Percentiles rank a stretch among this genome's conserved stretches.
These are phyloP conservation scores for Gossypium stocksii DNA, from an alignment of 345 rosid genomes.

Conservation along the genomic window DNA sequence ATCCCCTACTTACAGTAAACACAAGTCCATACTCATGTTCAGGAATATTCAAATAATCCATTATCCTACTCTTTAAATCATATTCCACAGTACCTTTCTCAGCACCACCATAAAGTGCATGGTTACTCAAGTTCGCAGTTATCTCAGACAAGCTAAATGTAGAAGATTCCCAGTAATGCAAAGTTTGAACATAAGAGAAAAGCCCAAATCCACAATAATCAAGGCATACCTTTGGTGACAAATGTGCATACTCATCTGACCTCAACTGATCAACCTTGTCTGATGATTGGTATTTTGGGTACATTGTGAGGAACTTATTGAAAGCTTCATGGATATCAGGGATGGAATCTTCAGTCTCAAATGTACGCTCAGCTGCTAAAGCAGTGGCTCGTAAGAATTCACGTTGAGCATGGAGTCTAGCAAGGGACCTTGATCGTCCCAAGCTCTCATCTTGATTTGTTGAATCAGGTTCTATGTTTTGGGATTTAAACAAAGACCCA, in stretches of 20 bases:
- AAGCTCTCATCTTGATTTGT: conserved; percentile 57
- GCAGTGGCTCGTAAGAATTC: conserved; percentile 91
- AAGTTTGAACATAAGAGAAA: conserved; percentile 83
- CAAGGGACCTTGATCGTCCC: conserved; percentile 91
- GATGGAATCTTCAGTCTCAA: conserved; percentile 64
- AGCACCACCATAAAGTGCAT: conserved; percentile 91
- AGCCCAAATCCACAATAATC: conserved; percentile 96
- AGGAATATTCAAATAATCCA: conserved; percentile 96
- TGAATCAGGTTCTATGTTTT: conserved; percentile 62
- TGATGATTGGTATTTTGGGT: conserved; percentile 75
- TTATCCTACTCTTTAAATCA: conserved; percentile 81
- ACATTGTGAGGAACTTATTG: conserved; percentile 71
- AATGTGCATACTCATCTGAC: conserved; percentile 67
- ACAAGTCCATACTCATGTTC: conserved; percentile 97
- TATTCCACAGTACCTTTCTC: conserved; percentile 83
- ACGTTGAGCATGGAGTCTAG: conserved; percentile 88
- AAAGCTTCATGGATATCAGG: conserved; percentile 62
- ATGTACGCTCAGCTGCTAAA: conserved; percentile 66
- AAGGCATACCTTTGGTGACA: conserved; percentile 92
- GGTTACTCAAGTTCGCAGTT: conserved; percentile 88
- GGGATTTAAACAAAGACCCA: conserved; percentile 85
- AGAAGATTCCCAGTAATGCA: conserved; percentile 95
- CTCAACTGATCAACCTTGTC: conserved; percentile 83
- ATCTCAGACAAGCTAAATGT: conserved; percentile 94
- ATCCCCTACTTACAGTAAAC: conserved; percentile 95